Conservation (phyloP, 1,284 basidiomycete genomes). For the Xerocomus amazonicus region DNA sequence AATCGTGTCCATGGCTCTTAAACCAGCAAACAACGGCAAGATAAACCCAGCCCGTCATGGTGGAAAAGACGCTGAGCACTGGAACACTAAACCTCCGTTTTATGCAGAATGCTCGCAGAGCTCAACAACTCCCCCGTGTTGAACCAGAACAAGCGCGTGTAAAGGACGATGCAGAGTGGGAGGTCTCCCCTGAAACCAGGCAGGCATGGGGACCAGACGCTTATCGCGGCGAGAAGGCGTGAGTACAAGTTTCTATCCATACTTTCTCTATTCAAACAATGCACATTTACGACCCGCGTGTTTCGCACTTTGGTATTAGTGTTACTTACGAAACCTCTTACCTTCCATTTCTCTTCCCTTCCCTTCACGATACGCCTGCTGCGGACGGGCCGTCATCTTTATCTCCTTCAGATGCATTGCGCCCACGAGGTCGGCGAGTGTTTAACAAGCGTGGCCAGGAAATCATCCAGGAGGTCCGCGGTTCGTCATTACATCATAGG, state of each 20-base stretch:
- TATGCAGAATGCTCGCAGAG: constrained; percentile 70
- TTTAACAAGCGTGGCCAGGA: constrained; percentile 40
- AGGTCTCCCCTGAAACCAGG: constrained; percentile 52
- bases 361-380: constrained; percentile 29
- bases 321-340: constrained; percentile 64
- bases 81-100: constrained; percentile 68
- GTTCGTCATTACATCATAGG: constrained; percentile 23
- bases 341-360: constrained; percentile 63
- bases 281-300: constrained; percentile 11
- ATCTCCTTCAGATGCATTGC: constrained; percentile 33
- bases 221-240: constrained; percentile 28
- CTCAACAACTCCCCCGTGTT: constrained; percentile 36
- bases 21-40: not conserved
- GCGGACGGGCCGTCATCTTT: constrained; percentile 34
- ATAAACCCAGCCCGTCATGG: constrained; percentile 33
- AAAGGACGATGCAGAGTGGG: constrained; percentile 70
- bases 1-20: constrained; percentile 7
- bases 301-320: constrained; percentile 27
- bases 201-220: constrained; percentile 53
- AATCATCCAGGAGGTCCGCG: constrained; percentile 25
- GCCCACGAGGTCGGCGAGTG: constrained; percentile 41
- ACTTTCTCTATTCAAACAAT: constrained; percentile 12
- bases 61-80: constrained; percentile 58
- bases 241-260: constrained; percentile 13
- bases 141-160: constrained; percentile 53